phyloP scores from a whole-genome alignment of 495 filamentous ascomycete species.

The Penicillium fimorum region DNA sequence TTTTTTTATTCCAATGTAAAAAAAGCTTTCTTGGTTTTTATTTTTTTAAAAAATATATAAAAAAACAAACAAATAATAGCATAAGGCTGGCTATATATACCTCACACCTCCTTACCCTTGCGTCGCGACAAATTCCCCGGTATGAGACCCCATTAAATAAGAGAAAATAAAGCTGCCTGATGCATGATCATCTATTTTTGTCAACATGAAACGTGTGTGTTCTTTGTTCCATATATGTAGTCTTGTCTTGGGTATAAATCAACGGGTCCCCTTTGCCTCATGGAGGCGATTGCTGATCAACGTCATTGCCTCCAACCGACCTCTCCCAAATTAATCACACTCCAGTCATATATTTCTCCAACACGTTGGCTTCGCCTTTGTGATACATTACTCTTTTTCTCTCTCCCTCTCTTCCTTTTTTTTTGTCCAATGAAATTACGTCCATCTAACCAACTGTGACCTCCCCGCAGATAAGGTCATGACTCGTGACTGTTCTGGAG shows the following conservation, averaged over 20 bases:
- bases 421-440: background rate
- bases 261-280: slow-evolving; percentile 1
- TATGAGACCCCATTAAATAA: background rate
- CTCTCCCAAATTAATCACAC: background rate
- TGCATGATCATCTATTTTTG: background rate
- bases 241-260: background rate
- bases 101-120: background rate
- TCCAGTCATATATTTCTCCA: background rate
- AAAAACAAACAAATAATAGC: background rate
- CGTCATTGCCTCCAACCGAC: slow-evolving; percentile 4
- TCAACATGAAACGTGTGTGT: background rate
- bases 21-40: background rate
- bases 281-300: slow-evolving; percentile 6
- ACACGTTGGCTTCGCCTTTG: background rate
- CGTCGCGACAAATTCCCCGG: background rate
- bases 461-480: slow-evolving; percentile 9
- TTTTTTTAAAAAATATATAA: background rate
- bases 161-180: background rate
- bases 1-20: background rate
- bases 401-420: background rate
- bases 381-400: background rate
- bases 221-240: background rate
- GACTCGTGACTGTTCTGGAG: slow-evolving; percentile 6
- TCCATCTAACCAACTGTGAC: background rate
- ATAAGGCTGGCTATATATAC: background rate